Percentiles rank a stretch among this genome's conserved stretches.
phyloP scores from a whole-genome alignment of 768 basidiomycete genomes.

The Cyclocybe aegerita region DNA sequence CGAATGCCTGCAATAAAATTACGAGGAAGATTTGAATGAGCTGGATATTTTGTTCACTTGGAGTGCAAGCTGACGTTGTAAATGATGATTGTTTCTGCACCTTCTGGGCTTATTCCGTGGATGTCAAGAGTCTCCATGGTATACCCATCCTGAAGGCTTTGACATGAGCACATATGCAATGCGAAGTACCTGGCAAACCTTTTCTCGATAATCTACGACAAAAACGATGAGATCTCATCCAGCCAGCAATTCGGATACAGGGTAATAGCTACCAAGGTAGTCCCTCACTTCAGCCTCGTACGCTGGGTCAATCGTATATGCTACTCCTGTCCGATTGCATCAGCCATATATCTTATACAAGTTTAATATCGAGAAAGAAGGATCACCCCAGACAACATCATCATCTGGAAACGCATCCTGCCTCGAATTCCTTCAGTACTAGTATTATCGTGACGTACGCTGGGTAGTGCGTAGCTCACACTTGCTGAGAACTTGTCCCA shows the following conservation, averaged over 20 bases:
- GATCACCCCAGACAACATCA: conserved; percentile 82
- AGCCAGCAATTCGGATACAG: too few relatives aligned
- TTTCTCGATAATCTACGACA: conserved; percentile 77
- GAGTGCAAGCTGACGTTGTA: conserved; percentile 42
- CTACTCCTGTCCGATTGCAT: conserved; percentile 52
- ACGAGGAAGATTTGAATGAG: background rate
- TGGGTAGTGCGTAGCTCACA: conserved; percentile 36
- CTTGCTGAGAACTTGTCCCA: conserved; percentile 78
- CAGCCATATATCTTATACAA: background rate
- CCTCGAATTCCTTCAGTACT: background rate
- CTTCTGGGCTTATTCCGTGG: conserved; percentile 54
- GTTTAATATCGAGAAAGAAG: background rate
- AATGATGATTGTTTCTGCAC: conserved; percentile 54
- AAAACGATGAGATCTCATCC: too few relatives aligned
- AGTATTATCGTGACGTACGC: background rate
- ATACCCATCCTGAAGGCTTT: conserved; percentile 75
- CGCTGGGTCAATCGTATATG: conserved; percentile 82
- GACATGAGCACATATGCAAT: background rate
- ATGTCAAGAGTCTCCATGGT: conserved; percentile 79
- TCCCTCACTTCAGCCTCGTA: conserved; percentile 76
- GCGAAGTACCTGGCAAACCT: conserved; percentile 39
- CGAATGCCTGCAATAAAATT: conserved; percentile 43
- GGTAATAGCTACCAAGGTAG: conserved; percentile 62
- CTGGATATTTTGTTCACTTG: background rate
- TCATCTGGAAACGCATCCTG: conserved; percentile 72